Evolutionary conservation across 768 basidiomycete species (phyloP), one percentile per base, ranked within the genome.

Genomic region (Pulveroboletus ravenelii): DNA sequence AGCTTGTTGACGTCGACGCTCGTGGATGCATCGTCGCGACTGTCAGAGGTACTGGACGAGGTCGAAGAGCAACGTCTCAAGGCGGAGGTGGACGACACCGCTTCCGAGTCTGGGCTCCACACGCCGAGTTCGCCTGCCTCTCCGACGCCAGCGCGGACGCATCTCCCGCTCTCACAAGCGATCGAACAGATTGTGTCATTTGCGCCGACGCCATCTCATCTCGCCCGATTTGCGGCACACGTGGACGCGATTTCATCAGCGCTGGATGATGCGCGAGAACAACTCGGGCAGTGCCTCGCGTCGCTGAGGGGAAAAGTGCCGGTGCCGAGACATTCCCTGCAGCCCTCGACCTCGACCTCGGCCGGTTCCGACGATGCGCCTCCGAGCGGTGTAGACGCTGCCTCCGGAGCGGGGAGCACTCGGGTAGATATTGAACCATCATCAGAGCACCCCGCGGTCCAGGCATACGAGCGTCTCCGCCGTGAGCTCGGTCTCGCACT

Each of bases 401-500:
- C 20, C 20, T 23, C 20, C 4, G 20, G 20, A 23, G 20, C 20
- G 20, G 20, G 20, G 20, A 23, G 20, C 4, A 23, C 4, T 23
- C 20, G 20, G 20, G 4, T 23, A 23, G 20, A 23, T 4, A 4
- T 23, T 23, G 20, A 23, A 23, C 20, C 20, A 4, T 4, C 67
- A 0, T 41, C 58, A 0, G 73, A 75, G 15, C 70, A 75, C 47
- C 75, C 76, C 2, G 81, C 85, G 1, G 56, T 92, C 29, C 78
- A 77, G 45, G 82, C 86, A 6, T 92, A 89, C 62, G 90, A 91
- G 49, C 73, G 83, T 0, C 72, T 92, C 14, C 77, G 89, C 10
- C 77, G 81, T 5, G 87, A 91, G 59, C 76, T 93, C 8, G 90
- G 89, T 8, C 66, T 85, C 20, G 89, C 88, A 1, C 68, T 92